These are phyloP conservation scores for Dothistroma pini DNA, from an alignment of 2,329 filamentous ascomycete genomes.

Conservation along the genomic window DNA sequence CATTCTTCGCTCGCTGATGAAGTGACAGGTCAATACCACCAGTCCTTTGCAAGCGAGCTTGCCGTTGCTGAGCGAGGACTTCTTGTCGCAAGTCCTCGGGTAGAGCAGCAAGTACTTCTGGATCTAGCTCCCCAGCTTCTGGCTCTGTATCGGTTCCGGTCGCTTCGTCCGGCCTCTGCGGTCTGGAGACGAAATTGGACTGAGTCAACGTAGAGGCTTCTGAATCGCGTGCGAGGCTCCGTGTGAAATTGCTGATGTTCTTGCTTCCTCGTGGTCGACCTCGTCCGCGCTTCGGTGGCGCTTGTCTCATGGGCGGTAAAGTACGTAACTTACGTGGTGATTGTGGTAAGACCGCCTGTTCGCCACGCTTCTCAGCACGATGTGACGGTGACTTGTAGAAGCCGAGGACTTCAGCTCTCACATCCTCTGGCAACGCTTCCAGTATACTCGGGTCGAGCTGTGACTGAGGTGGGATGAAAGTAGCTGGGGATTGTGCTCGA, in stretches of 20 bases:
- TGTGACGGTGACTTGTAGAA: slow-evolving; percentile 54
- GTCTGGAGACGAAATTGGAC: slow-evolving; percentile 63
- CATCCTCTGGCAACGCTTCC: slow-evolving; percentile 75
- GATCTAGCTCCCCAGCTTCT: slow-evolving; percentile 55
- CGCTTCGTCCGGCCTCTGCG: slow-evolving; percentile 15
- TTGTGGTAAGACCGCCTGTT: slow-evolving; percentile 36
- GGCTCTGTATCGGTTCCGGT: slow-evolving; percentile 31
- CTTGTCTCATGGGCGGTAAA: slow-evolving; percentile 49
- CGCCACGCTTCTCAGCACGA: slow-evolving; percentile 33
- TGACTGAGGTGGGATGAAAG: slow-evolving; percentile 57
- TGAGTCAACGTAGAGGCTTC: slow-evolving; percentile 63
- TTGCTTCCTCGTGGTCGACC: slow-evolving; percentile 30
- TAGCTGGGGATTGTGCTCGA: slow-evolving; percentile 28
- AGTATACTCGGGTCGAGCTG: slow-evolving; percentile 85
- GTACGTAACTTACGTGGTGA: slow-evolving; percentile 57
- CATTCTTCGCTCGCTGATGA: slow-evolving; percentile 26
- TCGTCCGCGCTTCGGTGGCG: slow-evolving; percentile 66
- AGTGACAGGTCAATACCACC: slow-evolving; percentile 36
- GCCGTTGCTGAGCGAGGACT: slow-evolving; percentile 69
- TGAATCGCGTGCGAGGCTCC: slow-evolving; percentile 45
- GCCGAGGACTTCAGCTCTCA: slow-evolving; percentile 77
- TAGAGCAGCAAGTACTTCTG: slow-evolving; percentile 74
- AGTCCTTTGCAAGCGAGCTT: slow-evolving; percentile 55
- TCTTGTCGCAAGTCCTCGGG: slow-evolving; percentile 77
- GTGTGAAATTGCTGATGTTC: slow-evolving; percentile 36